Evolutionary conservation across 2,329 filamentous ascomycete species (phyloP).

Genomic region (Coniochaeta ligniaria): DNA sequence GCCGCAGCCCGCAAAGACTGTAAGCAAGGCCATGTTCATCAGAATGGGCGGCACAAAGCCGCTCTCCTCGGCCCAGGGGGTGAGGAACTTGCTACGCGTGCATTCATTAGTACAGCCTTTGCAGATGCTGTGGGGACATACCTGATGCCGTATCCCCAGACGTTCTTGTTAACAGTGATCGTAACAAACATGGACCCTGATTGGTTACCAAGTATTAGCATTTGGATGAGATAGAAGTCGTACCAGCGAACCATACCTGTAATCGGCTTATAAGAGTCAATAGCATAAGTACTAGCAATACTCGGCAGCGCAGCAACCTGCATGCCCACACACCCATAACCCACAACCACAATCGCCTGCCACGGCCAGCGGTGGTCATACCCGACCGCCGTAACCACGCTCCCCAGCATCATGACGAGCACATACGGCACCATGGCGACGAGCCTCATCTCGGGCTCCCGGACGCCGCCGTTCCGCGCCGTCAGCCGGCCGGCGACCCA

Average conservation of each 20-base stretch:
- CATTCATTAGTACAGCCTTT: background rate
- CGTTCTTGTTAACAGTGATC: slow-evolving; percentile 19
- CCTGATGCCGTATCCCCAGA: slow-evolving; percentile 20
- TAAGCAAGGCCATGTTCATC: slow-evolving; percentile 18
- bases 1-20: slow-evolving; percentile 12
- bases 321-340: slow-evolving; percentile 29
- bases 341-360: slow-evolving; percentile 38
- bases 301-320: slow-evolving; percentile 43
- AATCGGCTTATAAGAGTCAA: slow-evolving; percentile 56
- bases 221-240: background rate
- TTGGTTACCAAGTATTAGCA: background rate
- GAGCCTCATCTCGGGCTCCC: slow-evolving; percentile 41
- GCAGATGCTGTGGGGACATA: background rate
- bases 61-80: slow-evolving; percentile 14
- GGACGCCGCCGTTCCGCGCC: slow-evolving; percentile 33
- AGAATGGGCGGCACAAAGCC: slow-evolving; percentile 17
- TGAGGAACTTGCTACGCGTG: slow-evolving; percentile 16
- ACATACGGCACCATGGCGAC: slow-evolving; percentile 36
- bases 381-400: slow-evolving; percentile 35
- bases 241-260: background rate
- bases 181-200: slow-evolving; percentile 30
- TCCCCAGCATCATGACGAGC: slow-evolving; percentile 34
- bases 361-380: slow-evolving; percentile 41
- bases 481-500: slow-evolving; percentile 31
- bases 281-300: slow-evolving; percentile 51